Evolutionary conservation across 257 asterid genomes (phyloP).

Genomic region (Gentiana straminea): DNA sequence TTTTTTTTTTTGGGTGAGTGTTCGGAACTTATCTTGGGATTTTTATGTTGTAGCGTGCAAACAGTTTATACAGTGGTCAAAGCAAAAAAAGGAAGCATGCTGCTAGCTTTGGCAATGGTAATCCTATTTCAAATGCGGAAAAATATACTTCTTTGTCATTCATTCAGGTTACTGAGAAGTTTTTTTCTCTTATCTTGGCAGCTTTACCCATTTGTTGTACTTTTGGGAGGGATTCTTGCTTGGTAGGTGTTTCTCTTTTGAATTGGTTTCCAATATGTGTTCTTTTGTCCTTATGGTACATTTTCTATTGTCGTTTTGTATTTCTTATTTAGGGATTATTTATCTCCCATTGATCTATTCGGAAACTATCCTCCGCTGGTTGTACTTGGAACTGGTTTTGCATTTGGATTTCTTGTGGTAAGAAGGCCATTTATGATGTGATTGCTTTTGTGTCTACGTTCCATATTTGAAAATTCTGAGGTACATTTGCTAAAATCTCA

Average conservation of each 20-base stretch:
- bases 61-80: slow-evolving; percentile 66
- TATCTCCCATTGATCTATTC: slow-evolving; percentile 71
- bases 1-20: too few species aligned
- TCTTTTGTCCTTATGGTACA: not conserved
- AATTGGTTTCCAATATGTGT: not conserved
- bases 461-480: not conserved
- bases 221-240: slow-evolving; percentile 55
- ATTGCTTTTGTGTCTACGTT: not conserved
- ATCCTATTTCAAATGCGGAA: slow-evolving; percentile 3
- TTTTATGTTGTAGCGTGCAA: slow-evolving; percentile 24
- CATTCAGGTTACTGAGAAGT: slow-evolving; percentile 4
- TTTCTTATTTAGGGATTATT: slow-evolving; percentile 51
- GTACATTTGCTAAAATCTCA: not conserved
- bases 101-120: slow-evolving; percentile 86
- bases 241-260: slow-evolving; percentile 43
- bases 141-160: not conserved
- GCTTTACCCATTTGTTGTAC: slow-evolving; percentile 76
- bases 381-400: slow-evolving; percentile 73
- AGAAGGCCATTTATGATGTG: slow-evolving; percentile 7
- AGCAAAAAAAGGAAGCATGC: slow-evolving; percentile 80
- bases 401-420: slow-evolving; percentile 98
- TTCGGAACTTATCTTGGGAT: too few species aligned
- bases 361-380: slow-evolving; percentile 56
- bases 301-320: slow-evolving; percentile 4
- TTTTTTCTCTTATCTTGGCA: slow-evolving; percentile 25